These are phyloP conservation scores for Fraxinus ornus DNA, from an alignment of 305 asterid genomes.

Conservation along the genomic window DNA sequence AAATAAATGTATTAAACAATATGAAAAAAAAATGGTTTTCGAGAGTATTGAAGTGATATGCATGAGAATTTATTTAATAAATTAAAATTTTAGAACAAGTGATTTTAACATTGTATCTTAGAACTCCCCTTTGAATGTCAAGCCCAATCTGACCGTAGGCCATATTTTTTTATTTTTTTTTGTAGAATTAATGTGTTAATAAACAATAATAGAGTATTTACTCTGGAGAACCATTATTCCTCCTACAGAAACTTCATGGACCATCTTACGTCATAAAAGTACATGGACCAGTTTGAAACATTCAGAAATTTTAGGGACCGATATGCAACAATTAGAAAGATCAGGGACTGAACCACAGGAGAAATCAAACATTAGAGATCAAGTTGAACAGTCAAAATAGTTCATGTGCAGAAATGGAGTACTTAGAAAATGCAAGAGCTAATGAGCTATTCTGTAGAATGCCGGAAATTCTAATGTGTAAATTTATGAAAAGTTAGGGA, in stretches of 20 bases:
- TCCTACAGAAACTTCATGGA: neutral
- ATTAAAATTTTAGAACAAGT: neutral
- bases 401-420: neutral
- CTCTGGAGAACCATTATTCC: neutral
- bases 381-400: neutral
- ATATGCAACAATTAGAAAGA: neutral
- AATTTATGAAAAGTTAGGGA: neutral
- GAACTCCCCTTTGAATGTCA: neutral
- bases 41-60: neutral
- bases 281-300: neutral
- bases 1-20: neutral
- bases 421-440: neutral
- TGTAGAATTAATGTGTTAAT: neutral
- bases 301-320: neutral
- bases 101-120: neutral
- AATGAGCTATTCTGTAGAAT: neutral
- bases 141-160: neutral
- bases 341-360: neutral
- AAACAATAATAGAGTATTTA: too few relatives aligned
- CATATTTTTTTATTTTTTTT: neutral
- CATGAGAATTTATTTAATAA: neutral
- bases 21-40: too few relatives aligned
- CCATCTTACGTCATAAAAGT: neutral
- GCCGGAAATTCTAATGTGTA: neutral
- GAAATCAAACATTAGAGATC: neutral